A percentile compares a stretch with the other conserved stretches of the same genome.
phyloP scores from a whole-genome alignment of 495 filamentous ascomycete genomes.

The Podospora conica region DNA sequence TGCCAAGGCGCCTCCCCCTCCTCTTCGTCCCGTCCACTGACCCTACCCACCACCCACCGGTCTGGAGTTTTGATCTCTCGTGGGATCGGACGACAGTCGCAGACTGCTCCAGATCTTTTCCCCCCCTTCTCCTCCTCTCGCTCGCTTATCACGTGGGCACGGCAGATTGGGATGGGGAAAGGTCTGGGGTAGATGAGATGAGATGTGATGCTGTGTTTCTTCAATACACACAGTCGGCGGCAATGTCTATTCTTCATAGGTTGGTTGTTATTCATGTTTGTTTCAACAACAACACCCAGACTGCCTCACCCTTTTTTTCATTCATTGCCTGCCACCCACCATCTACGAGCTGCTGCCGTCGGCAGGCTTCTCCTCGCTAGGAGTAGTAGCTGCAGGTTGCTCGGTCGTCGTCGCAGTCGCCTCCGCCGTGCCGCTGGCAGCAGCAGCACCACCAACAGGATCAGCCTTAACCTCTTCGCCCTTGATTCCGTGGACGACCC shows the following conservation, averaged over 20 bases:
- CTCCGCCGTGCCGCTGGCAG: constrained; percentile 7
- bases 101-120: not conserved
- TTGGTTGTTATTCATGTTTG: too few relatives aligned
- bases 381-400: not conserved
- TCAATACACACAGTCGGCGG: not conserved
- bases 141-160: constrained; percentile 5
- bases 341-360: not conserved
- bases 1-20: constrained; percentile 10
- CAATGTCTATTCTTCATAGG: not conserved
- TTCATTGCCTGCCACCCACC: not conserved
- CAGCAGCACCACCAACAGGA: not conserved
- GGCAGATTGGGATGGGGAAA: not conserved
- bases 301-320: not conserved
- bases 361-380: constrained; percentile 1
- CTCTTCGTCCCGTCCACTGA: not conserved
- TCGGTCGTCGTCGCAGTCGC: constrained; percentile 13
- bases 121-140: not conserved
- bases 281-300: too few relatives aligned
- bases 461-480: constrained; percentile 21
- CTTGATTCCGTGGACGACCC: constrained; percentile 33
- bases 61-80: constrained; percentile 3
- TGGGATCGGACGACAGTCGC: constrained; percentile 1
- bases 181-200: not conserved
- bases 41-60: not conserved
- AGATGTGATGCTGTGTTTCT: not conserved